These are phyloP conservation scores for Tympanopsis confertula DNA, from an alignment of 2,329 filamentous ascomycete species.

Conservation along the genomic window DNA sequence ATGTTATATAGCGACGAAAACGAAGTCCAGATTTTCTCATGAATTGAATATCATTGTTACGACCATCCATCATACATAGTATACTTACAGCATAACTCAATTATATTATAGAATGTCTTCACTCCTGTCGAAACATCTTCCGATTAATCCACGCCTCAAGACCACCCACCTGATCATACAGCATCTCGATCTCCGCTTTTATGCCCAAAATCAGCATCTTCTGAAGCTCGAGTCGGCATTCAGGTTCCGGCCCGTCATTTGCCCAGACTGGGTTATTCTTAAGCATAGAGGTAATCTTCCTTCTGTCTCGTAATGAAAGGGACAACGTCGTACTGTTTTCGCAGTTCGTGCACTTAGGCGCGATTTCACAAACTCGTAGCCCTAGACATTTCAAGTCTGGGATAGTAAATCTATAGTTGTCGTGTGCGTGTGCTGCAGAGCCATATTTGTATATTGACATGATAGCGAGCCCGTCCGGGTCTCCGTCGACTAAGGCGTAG, in stretches of 20 bases:
- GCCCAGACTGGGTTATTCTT: constrained; percentile 24
- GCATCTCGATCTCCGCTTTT: constrained; percentile 49
- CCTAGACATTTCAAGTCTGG: constrained; percentile 44
- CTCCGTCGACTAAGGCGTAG: constrained; percentile 43
- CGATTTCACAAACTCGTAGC: constrained; percentile 27
- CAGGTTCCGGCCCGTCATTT: constrained; percentile 26
- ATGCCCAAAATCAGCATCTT: constrained; percentile 48
- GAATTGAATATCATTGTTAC: too few species aligned
- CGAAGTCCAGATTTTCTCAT: too few species aligned
- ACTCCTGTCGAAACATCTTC: too few species aligned
- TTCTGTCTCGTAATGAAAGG: constrained; percentile 39
- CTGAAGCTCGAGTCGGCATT: constrained; percentile 40
- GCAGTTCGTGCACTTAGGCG: constrained; percentile 13
- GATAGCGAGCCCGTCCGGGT: constrained; percentile 52
- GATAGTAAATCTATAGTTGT: constrained; percentile 31
- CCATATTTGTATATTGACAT: constrained; percentile 52
- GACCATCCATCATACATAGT: too few species aligned
- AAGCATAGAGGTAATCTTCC: constrained; percentile 40
- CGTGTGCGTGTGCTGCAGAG: constrained; percentile 39
- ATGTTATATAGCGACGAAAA: too few species aligned
- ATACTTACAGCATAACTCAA: too few species aligned
- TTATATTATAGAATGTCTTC: too few species aligned
- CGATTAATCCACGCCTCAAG: constrained; percentile 28
- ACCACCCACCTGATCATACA: constrained; percentile 28
- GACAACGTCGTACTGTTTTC: constrained; percentile 28